Base-by-base conservation (phyloP, 2,329 filamentous ascomycete genomes). In the Fusarium chlamydosporum region DNA sequence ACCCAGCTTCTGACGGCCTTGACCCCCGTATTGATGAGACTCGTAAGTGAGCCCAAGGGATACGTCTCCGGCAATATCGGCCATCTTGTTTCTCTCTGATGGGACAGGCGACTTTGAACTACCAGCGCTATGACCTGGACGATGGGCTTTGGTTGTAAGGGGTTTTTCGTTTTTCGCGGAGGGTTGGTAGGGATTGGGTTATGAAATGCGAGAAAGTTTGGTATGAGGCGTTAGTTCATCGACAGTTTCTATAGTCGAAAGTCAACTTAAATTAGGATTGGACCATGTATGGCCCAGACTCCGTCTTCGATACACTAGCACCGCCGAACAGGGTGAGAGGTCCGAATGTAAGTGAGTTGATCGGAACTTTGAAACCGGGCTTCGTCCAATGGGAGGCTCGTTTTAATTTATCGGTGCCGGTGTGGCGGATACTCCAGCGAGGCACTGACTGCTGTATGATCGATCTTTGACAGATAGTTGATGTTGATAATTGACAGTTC, bases 1-100 rank as follows among this genome's bases (percentile, higher is more conserved):
- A n/a, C 79, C 81, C 40, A 85, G 71, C n/a, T 74, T 79, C 72
- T 85, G 83, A 29, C 83, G 81, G 54, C 76, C 76, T 63, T 82
- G 78, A 29, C 79, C 65, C 57, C 81, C 78, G 53, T 81, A 79
- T 60, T 75, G 73, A 75, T 79, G 76, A 64, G 82, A 65, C 26
- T 69, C 58, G 61, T 81, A 77, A 16, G 52, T 70, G 31, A 81
- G 72, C 16, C 74, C 74, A 12, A 64, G 43, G 33, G 62, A 67
- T 41, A 55, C 43, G 35, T 68, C 65, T 40, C 59, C 62, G 41
- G 68, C 67, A 61, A 63, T 35, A n/a, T 67, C 47, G 38, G 66
- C 63, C 70, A 74, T 74, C 27, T 61, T 70, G 40, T 59, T 50
- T 53, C 46, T 48, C 43, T 51, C 38, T 46, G 52, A 27, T 54